Conservation (phyloP, 257 asterid species). For the Solanum ossicruentum region DNA sequence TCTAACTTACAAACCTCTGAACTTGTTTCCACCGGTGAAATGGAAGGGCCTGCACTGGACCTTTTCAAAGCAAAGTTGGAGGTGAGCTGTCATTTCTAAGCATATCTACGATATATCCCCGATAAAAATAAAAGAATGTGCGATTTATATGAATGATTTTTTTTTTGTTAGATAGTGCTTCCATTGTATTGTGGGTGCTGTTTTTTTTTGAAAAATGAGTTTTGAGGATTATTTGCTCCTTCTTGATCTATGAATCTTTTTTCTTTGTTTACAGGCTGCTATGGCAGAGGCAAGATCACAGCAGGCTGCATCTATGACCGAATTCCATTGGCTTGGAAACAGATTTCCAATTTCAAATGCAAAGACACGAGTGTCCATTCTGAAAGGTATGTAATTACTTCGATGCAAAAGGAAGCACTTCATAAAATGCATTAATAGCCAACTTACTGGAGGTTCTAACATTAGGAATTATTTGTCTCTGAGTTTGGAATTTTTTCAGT, state of each 20-base stretch:
- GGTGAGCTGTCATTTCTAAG: slow-evolving; percentile 28
- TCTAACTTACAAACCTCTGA: slow-evolving; percentile 81
- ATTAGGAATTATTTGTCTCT: background rate
- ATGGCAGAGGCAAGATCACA: slow-evolving; percentile 98
- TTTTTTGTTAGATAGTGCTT: background rate
- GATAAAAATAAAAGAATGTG: background rate
- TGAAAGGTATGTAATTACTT: slow-evolving; percentile 51
- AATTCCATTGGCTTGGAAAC: slow-evolving; percentile 86
- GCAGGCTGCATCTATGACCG: slow-evolving; percentile 97
- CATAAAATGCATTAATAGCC: background rate
- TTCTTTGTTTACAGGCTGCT: slow-evolving; percentile 56
- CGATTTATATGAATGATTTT: background rate
- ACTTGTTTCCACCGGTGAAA: slow-evolving; percentile 71
- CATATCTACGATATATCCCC: background rate
- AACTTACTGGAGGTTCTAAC: background rate
- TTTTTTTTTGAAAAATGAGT: background rate
- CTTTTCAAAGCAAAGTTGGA: slow-evolving; percentile 92
- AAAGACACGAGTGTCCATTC: slow-evolving; percentile 79
- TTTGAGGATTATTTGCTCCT: background rate
- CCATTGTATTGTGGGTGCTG: background rate
- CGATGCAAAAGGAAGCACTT: background rate
- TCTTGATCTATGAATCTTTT: slow-evolving; percentile 7
- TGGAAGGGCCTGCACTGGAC: slow-evolving; percentile 94
- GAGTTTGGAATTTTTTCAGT: background rate
- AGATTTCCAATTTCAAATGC: slow-evolving; percentile 86